Evolutionary conservation across 2,329 filamentous ascomycete genomes (phyloP), one percentile per base, ranked within the genome.

Genomic region (Helotiales sp.): DNA sequence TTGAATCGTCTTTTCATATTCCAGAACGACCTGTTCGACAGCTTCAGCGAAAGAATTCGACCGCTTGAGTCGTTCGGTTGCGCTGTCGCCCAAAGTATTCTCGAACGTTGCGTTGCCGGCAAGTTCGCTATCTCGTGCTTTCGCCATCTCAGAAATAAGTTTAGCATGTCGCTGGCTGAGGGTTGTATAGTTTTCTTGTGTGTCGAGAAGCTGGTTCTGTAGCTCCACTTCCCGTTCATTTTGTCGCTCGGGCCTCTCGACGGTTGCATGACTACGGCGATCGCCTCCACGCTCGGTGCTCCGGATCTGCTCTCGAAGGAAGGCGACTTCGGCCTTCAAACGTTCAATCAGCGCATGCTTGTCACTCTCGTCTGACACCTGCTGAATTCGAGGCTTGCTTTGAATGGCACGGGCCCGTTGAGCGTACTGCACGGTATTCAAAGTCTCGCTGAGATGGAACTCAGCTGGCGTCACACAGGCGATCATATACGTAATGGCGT

Each of bases 401-500:
- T 99, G 95, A 60, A 99, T 99, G 1, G 93, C 92, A 63, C 95
- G 88, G 62, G 95, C 96, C 63, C 95, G 86, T 76, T 98, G 95
- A 6, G 95, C 95, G 75, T 99, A 99, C 73, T 97, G 90, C 22
- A 99, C 91, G 0, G 95, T 99, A 73, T 99, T 99, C 57, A 99
- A 79, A 0, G 96, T 98, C 76, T 99, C 95, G 76, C 93, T 98
- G 44, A 99, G 79, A 72, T 99, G 95, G 71, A 99, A 99, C 72
- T 97, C 93, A 13, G 93, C 91, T 0, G 93, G 93, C 1, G 93
- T 99, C 29, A 99, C 93, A 75, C 95, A 99, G 8, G 95, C 95
- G 76, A 99, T 95, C 95, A 99, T 98, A 76, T 98, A 99, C 0
- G 95, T 99, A 71, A 97, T 96, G 33, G 95, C 95, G 71, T 96